Conservation (phyloP, 1,139 yeast species). For the Hansenula sp. region DNA sequence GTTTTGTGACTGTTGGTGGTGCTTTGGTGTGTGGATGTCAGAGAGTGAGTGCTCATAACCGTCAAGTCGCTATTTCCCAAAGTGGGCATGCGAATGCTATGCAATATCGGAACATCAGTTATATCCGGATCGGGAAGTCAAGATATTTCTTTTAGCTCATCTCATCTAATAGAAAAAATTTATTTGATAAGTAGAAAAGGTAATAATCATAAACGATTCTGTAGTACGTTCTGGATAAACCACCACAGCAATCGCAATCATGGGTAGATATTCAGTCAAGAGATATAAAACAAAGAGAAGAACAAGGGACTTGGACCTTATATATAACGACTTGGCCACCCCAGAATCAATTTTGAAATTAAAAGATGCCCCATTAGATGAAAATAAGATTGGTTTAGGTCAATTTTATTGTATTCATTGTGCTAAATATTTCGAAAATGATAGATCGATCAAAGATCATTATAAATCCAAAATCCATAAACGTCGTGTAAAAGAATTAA, state of each 20-base stretch:
- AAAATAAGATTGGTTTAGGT: slow-evolving; percentile 88
- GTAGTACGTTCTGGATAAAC: no score
- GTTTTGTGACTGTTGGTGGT: not conserved
- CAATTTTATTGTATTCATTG: slow-evolving; percentile 94
- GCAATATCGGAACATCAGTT: not conserved
- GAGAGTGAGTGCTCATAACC: slow-evolving; percentile 6
- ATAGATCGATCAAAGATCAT: slow-evolving; percentile 69
- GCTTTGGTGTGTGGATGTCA: not conserved
- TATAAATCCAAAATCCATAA: slow-evolving; percentile 75
- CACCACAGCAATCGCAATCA: no score
- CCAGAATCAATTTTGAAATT: slow-evolving; percentile 59
- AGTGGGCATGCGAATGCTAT: not conserved
- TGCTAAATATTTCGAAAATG: slow-evolving; percentile 86
- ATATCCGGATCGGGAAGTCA: slow-evolving; percentile 6
- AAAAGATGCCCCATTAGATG: slow-evolving; percentile 83
- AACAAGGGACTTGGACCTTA: slow-evolving; percentile 81
- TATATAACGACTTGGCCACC: slow-evolving; percentile 68
- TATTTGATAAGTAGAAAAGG: slow-evolving; percentile 1
- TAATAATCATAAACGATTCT: no score
- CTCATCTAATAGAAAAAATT: slow-evolving; percentile 8
- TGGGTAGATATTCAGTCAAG: slow-evolving; percentile 86
- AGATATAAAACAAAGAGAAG: slow-evolving; percentile 79
- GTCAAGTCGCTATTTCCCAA: not conserved
- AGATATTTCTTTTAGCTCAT: slow-evolving; percentile 6
- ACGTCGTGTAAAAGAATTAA: slow-evolving; percentile 75